Evolutionary conservation across 2,329 filamentous ascomycete genomes (phyloP).

Genomic region (Cladosporium sp.): DNA sequence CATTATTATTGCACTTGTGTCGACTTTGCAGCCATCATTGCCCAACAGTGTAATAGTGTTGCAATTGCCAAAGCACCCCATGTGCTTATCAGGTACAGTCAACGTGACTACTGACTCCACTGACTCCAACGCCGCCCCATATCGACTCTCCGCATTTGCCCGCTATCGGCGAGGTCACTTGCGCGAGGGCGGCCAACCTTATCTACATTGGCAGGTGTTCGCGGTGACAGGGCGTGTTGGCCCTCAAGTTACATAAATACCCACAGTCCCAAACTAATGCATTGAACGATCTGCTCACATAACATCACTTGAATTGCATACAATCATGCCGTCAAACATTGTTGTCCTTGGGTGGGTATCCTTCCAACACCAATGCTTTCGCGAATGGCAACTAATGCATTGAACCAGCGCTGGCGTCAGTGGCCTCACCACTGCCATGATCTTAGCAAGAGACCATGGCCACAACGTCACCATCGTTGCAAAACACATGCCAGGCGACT

Average conservation of each 20-base stretch:
- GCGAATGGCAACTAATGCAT: neutral
- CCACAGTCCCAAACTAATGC: neutral
- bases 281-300: neutral
- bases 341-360: constrained; percentile 49
- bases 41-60: neutral
- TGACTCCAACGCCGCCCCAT: neutral
- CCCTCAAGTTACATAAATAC: neutral
- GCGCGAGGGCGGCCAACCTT: constrained; percentile 5
- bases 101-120: neutral
- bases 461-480: constrained; percentile 70
- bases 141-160: neutral
- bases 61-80: neutral
- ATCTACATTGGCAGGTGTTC: neutral
- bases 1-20: neutral
- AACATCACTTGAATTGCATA: neutral
- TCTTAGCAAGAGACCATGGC: constrained; percentile 57
- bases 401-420: constrained; percentile 61
- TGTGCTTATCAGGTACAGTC: neutral
- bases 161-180: constrained; percentile 9
- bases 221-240: neutral
- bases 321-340: constrained; percentile 35
- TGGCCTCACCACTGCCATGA: constrained; percentile 64
- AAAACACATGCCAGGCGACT: constrained; percentile 92
- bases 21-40: neutral
- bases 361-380: neutral